Evolutionary conservation across 2,329 filamentous ascomycete species (phyloP), one percentile per base, ranked within the genome.

Genomic region (Ceratocystis alfenasii): DNA sequence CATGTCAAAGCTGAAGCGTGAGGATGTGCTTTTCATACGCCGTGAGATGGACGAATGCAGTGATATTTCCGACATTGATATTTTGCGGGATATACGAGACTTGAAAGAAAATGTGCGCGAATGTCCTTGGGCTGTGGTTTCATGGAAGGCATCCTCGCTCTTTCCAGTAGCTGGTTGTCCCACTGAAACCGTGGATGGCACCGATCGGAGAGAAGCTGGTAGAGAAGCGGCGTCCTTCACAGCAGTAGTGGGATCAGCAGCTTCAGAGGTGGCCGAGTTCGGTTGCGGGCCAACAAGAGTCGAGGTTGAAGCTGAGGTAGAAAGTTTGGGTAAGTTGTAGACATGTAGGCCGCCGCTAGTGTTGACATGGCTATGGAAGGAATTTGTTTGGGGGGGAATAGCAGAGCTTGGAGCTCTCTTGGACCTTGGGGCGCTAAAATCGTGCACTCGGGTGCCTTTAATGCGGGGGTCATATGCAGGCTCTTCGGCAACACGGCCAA

Each of bases 1-100:
- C 79, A 91, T 89, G 71, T 92, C 88, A 71, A 93, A 93, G 71
- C 88, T 92, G 72, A 93, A 92, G 15, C 89, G 80, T 0, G 87
- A 90, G 0, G 88, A 89, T 10, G 86, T 89, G 72, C 88, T 91
- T 74, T 86, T 87, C 84, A 87, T 87, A 68, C 87, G 84, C 68
- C 76, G 81, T 1, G 84, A 84, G 44, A 86, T 68, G 0, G 80
- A 78, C 5, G 80, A 81, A 65, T 77, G 78, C 7, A 72, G 72
- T 0, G 81, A 82, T 12, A 77, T 72, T 3, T 78, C 78, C 0
- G 81, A 80, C 0, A 79, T 67, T n/a, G 81, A 85, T 2, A 78
- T 72, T 65, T 83, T 81, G 46, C 81, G 78, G 0, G 83, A 83
- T 75, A 77, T 75, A 1, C 73, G 75, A 2, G 74, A 74, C 50